These are phyloP conservation scores for Beauveria brongniartii DNA, from an alignment of 2,329 filamentous ascomycete species.

Conservation along the genomic window DNA sequence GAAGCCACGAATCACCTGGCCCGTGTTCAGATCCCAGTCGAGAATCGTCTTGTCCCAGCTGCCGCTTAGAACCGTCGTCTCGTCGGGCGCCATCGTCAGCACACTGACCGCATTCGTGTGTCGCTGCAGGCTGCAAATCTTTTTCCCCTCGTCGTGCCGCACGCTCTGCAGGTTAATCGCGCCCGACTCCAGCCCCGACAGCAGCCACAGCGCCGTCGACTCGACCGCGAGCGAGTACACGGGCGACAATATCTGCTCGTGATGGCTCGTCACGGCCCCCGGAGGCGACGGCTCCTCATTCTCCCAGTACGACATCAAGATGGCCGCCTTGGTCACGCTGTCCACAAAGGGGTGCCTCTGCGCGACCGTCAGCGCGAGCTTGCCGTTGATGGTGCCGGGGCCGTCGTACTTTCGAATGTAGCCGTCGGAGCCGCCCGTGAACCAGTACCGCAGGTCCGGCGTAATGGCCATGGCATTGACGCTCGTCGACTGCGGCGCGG, in stretches of 20 bases:
- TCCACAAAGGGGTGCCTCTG: constrained; percentile 96
- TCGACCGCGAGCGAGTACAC: constrained; percentile 93
- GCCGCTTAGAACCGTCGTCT: constrained; percentile 79
- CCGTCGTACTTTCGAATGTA: constrained; percentile 98
- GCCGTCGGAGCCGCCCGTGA: constrained; percentile 87
- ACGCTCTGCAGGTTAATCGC: constrained; percentile 90
- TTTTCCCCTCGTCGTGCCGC: constrained; percentile 87
- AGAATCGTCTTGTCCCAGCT: constrained; percentile 94
- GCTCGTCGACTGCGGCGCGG: constrained; percentile 89
- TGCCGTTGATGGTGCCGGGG: constrained; percentile 88
- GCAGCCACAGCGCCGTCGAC: constrained; percentile 80
- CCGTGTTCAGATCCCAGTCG: constrained; percentile 92
- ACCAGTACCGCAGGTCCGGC: constrained; percentile 89
- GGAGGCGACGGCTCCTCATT: constrained; percentile 67
- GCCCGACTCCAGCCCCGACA: constrained; percentile 84
- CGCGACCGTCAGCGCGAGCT: constrained; percentile 85
- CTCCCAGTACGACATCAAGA: constrained; percentile 96
- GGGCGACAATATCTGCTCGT: constrained; percentile 66
- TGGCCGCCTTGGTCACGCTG: constrained; percentile 89
- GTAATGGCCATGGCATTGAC: constrained; percentile 90
- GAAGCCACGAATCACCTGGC: constrained; percentile 67
- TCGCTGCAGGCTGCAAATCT: constrained; percentile 70
- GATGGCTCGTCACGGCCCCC: constrained; percentile 29
- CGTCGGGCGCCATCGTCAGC: constrained; percentile 71
- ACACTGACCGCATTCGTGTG: constrained; percentile 92